Conservation (phyloP, 176 grass and related monocot genomes). For the Saccharum spontaneum region DNA sequence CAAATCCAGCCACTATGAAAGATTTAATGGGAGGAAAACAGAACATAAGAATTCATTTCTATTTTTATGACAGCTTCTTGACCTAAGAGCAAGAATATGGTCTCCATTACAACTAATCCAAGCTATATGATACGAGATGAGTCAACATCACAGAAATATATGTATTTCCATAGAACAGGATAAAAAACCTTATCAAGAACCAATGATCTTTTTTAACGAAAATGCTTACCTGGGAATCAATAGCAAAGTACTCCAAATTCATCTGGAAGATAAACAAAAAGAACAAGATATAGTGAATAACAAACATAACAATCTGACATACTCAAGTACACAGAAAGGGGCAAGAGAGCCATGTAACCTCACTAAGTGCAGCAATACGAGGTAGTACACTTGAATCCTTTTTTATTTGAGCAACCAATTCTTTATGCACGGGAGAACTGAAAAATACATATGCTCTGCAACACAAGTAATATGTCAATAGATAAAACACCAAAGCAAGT, state of each 20-base stretch:
- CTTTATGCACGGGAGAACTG: conserved; percentile 75
- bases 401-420: conserved; percentile 84
- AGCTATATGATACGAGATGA: neutral
- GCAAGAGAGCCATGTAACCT: conserved; percentile 54
- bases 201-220: neutral
- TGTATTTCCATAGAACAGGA: conserved; percentile 9
- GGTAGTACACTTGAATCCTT: conserved; percentile 83
- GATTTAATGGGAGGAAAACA: neutral
- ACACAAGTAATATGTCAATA: conserved; percentile 31
- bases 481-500: conserved; percentile 22
- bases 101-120: neutral
- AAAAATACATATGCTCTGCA: conserved; percentile 92
- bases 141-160: neutral
- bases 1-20: neutral
- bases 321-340: conserved; percentile 12
- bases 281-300: conserved; percentile 31
- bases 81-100: neutral
- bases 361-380: conserved; percentile 85
- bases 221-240: conserved; percentile 94
- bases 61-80: neutral
- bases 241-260: conserved; percentile 99
- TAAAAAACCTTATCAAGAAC: conserved; percentile 3
- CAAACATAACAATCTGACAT: conserved; percentile 19
- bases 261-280: conserved; percentile 57
- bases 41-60: neutral